Conservation (phyloP, 2,329 filamentous ascomycete species). For the Aspergillus viridinutans region DNA sequence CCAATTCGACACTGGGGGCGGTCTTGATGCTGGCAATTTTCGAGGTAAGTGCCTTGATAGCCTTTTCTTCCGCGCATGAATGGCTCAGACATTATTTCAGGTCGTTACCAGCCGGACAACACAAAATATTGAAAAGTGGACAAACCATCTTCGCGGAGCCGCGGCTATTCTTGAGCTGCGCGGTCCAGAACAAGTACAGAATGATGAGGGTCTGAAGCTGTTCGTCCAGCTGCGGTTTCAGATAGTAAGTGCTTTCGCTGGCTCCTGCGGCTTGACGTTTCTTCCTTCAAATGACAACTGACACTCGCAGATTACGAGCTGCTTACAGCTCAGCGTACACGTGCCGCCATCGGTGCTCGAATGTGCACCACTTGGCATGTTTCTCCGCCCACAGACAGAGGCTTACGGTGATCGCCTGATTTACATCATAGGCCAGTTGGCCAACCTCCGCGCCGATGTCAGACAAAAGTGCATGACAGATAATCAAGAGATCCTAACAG, state of each 20-base stretch:
- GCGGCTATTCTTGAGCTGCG: conserved; percentile 52
- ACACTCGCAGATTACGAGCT: conserved; percentile 30
- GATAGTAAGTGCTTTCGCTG: conserved; percentile 41
- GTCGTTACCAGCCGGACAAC: conserved; percentile 40
- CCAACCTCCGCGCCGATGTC: conserved; percentile 33
- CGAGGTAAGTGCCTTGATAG: conserved; percentile 45
- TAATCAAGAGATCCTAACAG: conserved; percentile 26
- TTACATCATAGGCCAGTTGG: conserved; percentile 25
- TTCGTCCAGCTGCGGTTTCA: conserved; percentile 56
- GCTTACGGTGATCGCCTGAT: conserved; percentile 28
- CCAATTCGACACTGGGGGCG: conserved; percentile 46
- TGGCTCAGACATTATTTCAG: conserved; percentile 15
- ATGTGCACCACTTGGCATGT: conserved; percentile 26
- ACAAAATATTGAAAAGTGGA: conserved; percentile 49
- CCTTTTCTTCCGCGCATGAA: neutral
- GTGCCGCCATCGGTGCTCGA: conserved; percentile 32
- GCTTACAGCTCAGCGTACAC: conserved; percentile 28
- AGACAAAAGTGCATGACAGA: conserved; percentile 20
- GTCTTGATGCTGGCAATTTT: conserved; percentile 59
- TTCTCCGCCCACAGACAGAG: conserved; percentile 23
- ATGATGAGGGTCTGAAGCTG: conserved; percentile 47
- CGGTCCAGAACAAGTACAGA: conserved; percentile 36
- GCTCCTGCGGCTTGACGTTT: neutral
- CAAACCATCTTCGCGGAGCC: conserved; percentile 57
- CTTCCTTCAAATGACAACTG: conserved; percentile 1